A percentile compares a stretch with the other conserved stretches of the same genome.
Conservation (phyloP, 805 yeast genomes). For the Pichia cabralensis region DNA sequence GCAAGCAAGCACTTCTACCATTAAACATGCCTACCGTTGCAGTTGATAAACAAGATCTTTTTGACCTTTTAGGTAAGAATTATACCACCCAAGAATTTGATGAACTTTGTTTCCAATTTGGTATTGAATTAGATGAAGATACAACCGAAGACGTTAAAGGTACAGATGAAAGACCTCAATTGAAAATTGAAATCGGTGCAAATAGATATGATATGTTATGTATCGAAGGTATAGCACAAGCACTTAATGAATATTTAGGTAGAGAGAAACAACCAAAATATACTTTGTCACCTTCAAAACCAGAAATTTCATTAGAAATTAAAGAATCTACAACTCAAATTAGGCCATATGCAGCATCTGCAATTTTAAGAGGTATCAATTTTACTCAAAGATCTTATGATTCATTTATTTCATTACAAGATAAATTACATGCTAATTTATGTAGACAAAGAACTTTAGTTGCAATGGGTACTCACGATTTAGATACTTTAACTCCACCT, state of each 20-base stretch:
- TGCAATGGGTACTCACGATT: slow-evolving; percentile 97
- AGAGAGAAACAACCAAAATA: slow-evolving; percentile 54
- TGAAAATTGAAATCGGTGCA: slow-evolving; percentile 95
- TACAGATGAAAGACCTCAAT: slow-evolving; percentile 87
- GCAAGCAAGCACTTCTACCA: neutral
- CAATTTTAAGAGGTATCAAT: slow-evolving; percentile 74
- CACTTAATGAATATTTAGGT: slow-evolving; percentile 84
- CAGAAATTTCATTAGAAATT: slow-evolving; percentile 57
- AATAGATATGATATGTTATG: slow-evolving; percentile 98
- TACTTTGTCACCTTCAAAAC: slow-evolving; percentile 50
- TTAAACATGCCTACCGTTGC: slow-evolving; percentile 85
- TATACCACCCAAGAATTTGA: slow-evolving; percentile 89
- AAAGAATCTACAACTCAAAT: slow-evolving; percentile 61
- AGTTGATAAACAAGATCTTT: slow-evolving; percentile 90
- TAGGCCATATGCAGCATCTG: slow-evolving; percentile 93
- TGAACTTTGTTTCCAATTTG: slow-evolving; percentile 94
- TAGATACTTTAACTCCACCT: slow-evolving; percentile 68
- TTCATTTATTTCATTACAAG: slow-evolving; percentile 92
- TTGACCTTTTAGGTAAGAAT: slow-evolving; percentile 57
- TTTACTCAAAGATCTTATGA: slow-evolving; percentile 83
- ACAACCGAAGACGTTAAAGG: slow-evolving; percentile 67
- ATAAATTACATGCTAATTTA: slow-evolving; percentile 86
- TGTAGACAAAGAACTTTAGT: slow-evolving; percentile 97
- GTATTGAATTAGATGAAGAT: slow-evolving; percentile 96
- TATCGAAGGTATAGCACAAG: slow-evolving; percentile 95